Percentiles rank a stretch among this genome's conserved stretches.
These are phyloP conservation scores for Pharus latifolius DNA, from an alignment of 176 grass and related monocot genomes.

Conservation along the genomic window DNA sequence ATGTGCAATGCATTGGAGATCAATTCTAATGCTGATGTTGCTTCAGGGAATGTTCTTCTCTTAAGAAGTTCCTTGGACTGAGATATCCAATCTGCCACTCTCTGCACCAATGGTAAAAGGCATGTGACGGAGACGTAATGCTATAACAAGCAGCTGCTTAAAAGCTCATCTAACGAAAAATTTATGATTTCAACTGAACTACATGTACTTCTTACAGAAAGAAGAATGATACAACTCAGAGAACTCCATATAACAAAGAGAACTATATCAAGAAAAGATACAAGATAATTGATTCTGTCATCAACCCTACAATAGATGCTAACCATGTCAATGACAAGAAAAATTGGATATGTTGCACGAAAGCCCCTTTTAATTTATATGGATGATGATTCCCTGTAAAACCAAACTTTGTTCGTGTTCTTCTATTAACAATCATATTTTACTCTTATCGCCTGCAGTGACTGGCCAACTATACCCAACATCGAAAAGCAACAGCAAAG, in stretches of 20 bases:
- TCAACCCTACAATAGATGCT: neutral
- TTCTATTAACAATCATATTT: neutral
- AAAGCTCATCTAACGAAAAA: neutral
- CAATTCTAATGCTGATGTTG: conserved; percentile 51
- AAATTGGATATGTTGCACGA: no score
- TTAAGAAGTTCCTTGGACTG: conserved; percentile 54
- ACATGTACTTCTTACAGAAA: neutral
- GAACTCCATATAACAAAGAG: no score
- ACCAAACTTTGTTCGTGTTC: neutral
- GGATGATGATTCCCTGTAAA: neutral
- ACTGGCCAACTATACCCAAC: neutral
- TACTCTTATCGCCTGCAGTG: neutral
- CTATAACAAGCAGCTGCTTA: neutral
- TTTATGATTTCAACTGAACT: neutral
- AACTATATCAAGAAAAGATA: neutral
- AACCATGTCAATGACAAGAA: neutral
- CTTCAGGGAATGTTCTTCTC: conserved; percentile 70
- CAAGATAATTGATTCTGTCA: neutral
- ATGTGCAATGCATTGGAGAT: conserved; percentile 73
- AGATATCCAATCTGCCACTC: conserved; percentile 52
- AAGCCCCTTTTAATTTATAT: neutral
- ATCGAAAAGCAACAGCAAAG: neutral
- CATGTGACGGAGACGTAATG: neutral
- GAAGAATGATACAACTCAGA: neutral
- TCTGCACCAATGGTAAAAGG: conserved; percentile 28